Evolutionary conservation across 805 yeast genomes (phyloP).

Genomic region (Metschnikowia amazonensis): DNA sequence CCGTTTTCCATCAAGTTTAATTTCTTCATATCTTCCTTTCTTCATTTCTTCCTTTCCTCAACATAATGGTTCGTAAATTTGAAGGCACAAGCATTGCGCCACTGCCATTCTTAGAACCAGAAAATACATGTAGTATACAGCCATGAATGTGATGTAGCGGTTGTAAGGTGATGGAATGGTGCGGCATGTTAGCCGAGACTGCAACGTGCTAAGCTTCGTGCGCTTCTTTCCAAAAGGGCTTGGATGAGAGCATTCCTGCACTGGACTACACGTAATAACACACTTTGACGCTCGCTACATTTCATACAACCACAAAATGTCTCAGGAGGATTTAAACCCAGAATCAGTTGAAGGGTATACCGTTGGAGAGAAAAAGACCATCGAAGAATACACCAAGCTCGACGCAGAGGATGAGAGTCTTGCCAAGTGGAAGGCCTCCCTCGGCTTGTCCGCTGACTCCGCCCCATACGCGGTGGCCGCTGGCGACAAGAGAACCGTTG

Average conservation of each 20-base stretch:
- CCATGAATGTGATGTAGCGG: neutral
- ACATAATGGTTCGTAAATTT: too few relatives aligned
- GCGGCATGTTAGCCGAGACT: conserved; percentile 5
- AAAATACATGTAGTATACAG: too few relatives aligned
- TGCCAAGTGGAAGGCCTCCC: conserved; percentile 86
- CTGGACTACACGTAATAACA: conserved; percentile 1
- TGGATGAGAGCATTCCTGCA: conserved; percentile 1
- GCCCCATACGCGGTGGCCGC: conserved; percentile 58
- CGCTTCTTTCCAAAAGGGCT: neutral
- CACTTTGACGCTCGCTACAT: conserved; percentile 2
- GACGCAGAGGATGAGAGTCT: conserved; percentile 90
- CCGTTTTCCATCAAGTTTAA: too few relatives aligned
- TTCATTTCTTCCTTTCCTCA: too few relatives aligned
- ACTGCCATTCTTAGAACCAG: too few relatives aligned
- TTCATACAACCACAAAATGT: conserved; percentile 13
- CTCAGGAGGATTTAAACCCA: conserved; percentile 51
- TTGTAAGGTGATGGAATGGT: conserved; percentile 2
- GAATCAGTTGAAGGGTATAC: conserved; percentile 63
- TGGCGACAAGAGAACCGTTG: conserved; percentile 74
- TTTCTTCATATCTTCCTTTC: too few relatives aligned
- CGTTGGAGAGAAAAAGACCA: conserved; percentile 67
- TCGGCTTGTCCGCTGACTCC: conserved; percentile 64
- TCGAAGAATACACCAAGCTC: conserved; percentile 74
- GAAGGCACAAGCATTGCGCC: too few relatives aligned
- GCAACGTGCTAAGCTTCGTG: neutral